Evolutionary conservation across 1,284 basidiomycete species (phyloP).

Genomic region (Naganishia sp.): DNA sequence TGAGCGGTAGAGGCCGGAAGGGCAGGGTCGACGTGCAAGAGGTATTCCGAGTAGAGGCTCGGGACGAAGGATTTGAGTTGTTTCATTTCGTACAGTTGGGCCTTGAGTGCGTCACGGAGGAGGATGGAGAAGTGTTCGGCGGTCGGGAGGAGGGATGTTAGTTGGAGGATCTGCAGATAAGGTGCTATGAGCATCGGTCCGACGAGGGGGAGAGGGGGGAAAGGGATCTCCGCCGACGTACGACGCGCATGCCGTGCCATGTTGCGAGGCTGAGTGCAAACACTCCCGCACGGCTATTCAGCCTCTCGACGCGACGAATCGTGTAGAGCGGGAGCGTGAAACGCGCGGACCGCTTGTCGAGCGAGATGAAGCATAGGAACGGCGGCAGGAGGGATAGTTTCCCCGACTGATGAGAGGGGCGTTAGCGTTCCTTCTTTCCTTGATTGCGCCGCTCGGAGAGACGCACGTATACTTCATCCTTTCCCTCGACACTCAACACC

Average conservation of each 20-base stretch:
- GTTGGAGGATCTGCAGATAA: constrained; percentile 76
- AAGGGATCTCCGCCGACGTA: constrained; percentile 55
- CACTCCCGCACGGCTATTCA: constrained; percentile 87
- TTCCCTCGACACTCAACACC: constrained; percentile 76
- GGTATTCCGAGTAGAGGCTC: constrained; percentile 91
- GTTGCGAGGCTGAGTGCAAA: constrained; percentile 92
- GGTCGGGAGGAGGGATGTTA: constrained; percentile 91
- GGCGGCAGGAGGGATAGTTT: constrained; percentile 86
- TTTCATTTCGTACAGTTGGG: constrained; percentile 90
- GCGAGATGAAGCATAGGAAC: constrained; percentile 85
- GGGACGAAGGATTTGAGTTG: constrained; percentile 84
- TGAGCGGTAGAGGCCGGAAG: constrained; percentile 23
- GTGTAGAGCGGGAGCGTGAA: constrained; percentile 92
- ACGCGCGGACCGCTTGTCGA: constrained; percentile 87
- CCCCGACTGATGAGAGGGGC: constrained; percentile 69
- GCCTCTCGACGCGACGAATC: constrained; percentile 84
- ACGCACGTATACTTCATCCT: constrained; percentile 91
- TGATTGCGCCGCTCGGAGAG: background rate
- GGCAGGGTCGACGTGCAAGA: constrained; percentile 66
- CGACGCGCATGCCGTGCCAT: constrained; percentile 95
- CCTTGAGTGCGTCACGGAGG: constrained; percentile 84
- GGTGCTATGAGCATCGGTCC: background rate
- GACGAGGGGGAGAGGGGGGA: background rate
- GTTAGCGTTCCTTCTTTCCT: background rate
- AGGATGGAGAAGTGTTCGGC: constrained; percentile 92